These are phyloP conservation scores for Claviceps maximensis DNA, from an alignment of 2,329 filamentous ascomycete genomes.

Conservation along the genomic window DNA sequence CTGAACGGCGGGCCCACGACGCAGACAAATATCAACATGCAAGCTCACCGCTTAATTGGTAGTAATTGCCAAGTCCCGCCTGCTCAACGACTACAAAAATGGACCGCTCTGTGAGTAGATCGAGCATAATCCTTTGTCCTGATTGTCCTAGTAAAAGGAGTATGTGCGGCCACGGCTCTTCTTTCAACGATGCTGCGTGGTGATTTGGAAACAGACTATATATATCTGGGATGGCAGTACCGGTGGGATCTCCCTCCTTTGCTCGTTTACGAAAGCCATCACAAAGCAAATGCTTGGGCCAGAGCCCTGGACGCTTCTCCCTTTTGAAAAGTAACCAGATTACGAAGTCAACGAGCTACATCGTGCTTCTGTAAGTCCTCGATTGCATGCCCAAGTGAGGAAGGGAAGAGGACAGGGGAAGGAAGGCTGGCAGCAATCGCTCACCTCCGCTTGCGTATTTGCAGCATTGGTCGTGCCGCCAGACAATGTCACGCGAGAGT, in stretches of 20 bases:
- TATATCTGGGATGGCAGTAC: constrained; percentile 49
- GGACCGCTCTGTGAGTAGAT: constrained; percentile 63
- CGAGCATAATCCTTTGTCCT: constrained; percentile 65
- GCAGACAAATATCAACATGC: constrained; percentile 1
- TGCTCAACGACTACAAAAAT: constrained; percentile 57
- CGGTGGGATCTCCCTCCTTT: constrained; percentile 15
- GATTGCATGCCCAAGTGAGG: neutral
- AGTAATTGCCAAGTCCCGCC: constrained; percentile 49
- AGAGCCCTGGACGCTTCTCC: constrained; percentile 27
- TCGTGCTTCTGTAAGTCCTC: neutral
- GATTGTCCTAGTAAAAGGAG: constrained; percentile 60
- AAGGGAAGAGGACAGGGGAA: neutral
- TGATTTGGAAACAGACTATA: constrained; percentile 52
- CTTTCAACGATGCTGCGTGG: constrained; percentile 55
- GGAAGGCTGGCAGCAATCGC: neutral
- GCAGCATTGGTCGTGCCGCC: constrained; percentile 28
- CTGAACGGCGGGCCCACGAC: neutral
- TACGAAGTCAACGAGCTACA: constrained; percentile 62
- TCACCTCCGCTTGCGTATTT: constrained; percentile 52
- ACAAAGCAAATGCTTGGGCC: constrained; percentile 64
- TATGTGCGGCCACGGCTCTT: constrained; percentile 60
- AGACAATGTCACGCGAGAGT: constrained; percentile 41
- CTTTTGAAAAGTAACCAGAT: constrained; percentile 66
- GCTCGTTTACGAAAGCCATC: constrained; percentile 58
- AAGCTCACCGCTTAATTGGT: constrained; percentile 64